Evolutionary conservation across 108 stramenopile species (phyloP).

Genomic region (Chaetoceros tenuissimus): DNA sequence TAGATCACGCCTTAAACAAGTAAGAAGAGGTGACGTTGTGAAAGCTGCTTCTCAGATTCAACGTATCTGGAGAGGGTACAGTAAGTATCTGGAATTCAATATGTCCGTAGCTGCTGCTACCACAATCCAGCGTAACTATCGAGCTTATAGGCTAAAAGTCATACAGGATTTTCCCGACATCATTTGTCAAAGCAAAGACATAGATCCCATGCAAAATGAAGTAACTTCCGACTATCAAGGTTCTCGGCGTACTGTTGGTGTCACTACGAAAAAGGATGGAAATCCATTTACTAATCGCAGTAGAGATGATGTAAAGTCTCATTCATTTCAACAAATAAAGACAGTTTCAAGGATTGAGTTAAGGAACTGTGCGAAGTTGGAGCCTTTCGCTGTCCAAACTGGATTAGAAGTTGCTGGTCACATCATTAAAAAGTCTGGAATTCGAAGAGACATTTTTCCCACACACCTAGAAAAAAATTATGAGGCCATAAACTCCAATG

Average conservation of each 20-base stretch:
- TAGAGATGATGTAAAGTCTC: too few species aligned
- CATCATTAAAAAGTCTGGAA: too few species aligned
- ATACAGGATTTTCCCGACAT: slow-evolving; percentile 1
- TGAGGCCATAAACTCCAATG: too few species aligned
- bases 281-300: background rate
- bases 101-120: slow-evolving; percentile 21
- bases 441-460: too few species aligned
- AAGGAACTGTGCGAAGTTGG: too few species aligned
- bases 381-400: too few species aligned
- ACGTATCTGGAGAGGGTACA: slow-evolving; percentile 56
- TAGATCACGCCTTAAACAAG: background rate
- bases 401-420: too few species aligned
- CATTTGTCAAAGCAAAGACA: background rate
- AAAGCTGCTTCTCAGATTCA: slow-evolving; percentile 46
- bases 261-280: background rate
- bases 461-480: too few species aligned
- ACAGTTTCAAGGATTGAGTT: too few species aligned
- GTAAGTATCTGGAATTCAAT: slow-evolving; percentile 21
- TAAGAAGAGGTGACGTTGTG: background rate
- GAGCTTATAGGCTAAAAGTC: slow-evolving; percentile 10
- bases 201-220: background rate
- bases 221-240: background rate
- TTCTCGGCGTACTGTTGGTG: background rate
- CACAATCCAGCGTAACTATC: slow-evolving; percentile 34
- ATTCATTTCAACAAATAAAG: too few species aligned